These are phyloP conservation scores for Alnus rubra DNA, from an alignment of 306 rosid species.

Conservation along the genomic window DNA sequence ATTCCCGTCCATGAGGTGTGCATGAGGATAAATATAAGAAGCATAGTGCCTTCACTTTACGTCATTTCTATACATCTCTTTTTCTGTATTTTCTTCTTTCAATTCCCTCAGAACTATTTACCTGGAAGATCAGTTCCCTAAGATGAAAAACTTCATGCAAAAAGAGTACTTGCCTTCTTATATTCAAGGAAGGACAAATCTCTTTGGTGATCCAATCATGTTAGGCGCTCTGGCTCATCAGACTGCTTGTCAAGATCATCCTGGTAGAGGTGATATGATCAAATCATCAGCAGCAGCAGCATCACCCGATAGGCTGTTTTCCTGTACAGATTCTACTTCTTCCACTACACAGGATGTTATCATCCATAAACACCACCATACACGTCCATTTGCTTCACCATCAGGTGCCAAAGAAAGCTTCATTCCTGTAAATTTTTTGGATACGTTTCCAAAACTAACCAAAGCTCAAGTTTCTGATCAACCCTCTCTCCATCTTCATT, in stretches of 20 bases:
- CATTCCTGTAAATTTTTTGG: slow-evolving; percentile 65
- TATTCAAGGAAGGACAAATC: slow-evolving; percentile 57
- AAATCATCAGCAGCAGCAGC: slow-evolving; percentile 38
- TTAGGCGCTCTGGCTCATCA: slow-evolving; percentile 36
- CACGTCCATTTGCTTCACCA: slow-evolving; percentile 24
- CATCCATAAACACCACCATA: neutral
- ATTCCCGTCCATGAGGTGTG: slow-evolving; percentile 28
- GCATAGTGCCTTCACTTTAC: slow-evolving; percentile 31
- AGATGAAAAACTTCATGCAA: slow-evolving; percentile 55
- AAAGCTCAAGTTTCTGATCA: slow-evolving; percentile 30
- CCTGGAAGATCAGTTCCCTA: slow-evolving; percentile 61
- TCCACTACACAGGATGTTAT: neutral
- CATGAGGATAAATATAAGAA: slow-evolving; percentile 35
- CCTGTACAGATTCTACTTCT: slow-evolving; percentile 35
- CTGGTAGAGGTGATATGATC: slow-evolving; percentile 19
- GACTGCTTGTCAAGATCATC: slow-evolving; percentile 31
- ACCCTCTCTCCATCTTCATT: slow-evolving; percentile 37
- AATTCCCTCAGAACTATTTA: slow-evolving; percentile 9
- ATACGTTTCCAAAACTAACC: slow-evolving; percentile 56
- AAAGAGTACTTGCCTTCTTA: slow-evolving; percentile 49
- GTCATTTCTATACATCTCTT: slow-evolving; percentile 30
- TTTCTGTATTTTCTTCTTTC: slow-evolving; percentile 13
- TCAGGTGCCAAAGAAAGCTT: slow-evolving; percentile 30
- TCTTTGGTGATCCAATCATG: slow-evolving; percentile 45
- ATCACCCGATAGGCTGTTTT: slow-evolving; percentile 31